Conservation (phyloP, 768 basidiomycete genomes). For the Myochromella boudieri region DNA sequence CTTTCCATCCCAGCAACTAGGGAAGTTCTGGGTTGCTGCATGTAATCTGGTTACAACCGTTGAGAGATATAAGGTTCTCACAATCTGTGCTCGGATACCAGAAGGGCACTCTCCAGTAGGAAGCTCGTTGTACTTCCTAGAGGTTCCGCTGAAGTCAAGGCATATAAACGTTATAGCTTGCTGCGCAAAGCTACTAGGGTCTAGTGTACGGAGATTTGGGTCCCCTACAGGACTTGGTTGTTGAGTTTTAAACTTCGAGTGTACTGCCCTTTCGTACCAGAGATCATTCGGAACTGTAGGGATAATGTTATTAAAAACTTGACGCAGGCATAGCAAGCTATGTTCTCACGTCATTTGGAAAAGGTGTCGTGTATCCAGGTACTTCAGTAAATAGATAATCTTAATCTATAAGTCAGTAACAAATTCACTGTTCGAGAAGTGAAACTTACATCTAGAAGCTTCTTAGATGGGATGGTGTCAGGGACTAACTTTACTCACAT, state of each 20-base stretch:
- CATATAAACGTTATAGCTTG: slow-evolving; percentile 39
- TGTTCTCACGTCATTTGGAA: slow-evolving; percentile 36
- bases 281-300: slow-evolving; percentile 37
- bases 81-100: slow-evolving; percentile 36
- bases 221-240: too few relatives aligned
- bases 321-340: background rate
- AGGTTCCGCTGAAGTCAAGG: slow-evolving; percentile 35
- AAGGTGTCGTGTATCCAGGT: slow-evolving; percentile 33
- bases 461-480: too few relatives aligned
- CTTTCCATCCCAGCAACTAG: slow-evolving; percentile 37
- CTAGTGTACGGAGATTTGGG: slow-evolving; percentile 30
- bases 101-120: slow-evolving; percentile 31
- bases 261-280: too few relatives aligned
- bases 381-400: slow-evolving; percentile 35
- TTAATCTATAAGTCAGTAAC: too few relatives aligned
- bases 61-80: slow-evolving; percentile 13
- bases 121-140: slow-evolving; percentile 29
- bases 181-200: slow-evolving; percentile 32
- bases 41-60: background rate
- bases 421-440: too few relatives aligned
- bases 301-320: slow-evolving; percentile 2
- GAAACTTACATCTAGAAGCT: too few relatives aligned
- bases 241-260: too few relatives aligned
- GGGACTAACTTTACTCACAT: too few relatives aligned
- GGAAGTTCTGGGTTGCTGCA: slow-evolving; percentile 20